Evolutionary conservation across 345 rosid genomes (phyloP), one percentile per base, ranked within the genome.

Genomic region (Chamaenerion angustifolium): DNA sequence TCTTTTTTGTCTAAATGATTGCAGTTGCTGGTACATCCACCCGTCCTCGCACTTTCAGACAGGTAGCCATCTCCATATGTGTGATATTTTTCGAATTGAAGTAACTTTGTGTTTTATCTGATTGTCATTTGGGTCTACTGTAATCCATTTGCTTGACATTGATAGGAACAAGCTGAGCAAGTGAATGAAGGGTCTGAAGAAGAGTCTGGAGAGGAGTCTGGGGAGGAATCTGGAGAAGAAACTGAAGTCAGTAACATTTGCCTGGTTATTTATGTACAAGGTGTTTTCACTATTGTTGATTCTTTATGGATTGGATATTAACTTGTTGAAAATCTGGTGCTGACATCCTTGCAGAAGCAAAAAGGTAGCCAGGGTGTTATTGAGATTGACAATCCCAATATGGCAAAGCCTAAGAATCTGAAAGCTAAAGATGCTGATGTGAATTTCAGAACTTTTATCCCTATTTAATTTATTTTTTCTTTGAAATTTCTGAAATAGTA

Each of bases 11-110:
- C 40, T 18, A 23, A 12, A 46, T 52, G 51, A 51, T 52, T 78
- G 72, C 74, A 90, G 96, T 73, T 78, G 86, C 96, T 17, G 98
- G 98, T 48, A 75, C 87, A 56, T 80, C 96, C 10, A 40, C 68
- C 18, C 92, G 98, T 23, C 96, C 98, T 42, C 77, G 82, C 6
- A 76, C 93, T 15, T 90, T 90, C 68, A 86, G 71, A 60, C 69
- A 59, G 94, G 98, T 83, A n/a, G n/a, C 18, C 13, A 13, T 58
- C 37, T 48, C 42, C 51, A 14, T 10, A 59, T 14, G 51, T 40
- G 55, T 15, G 43, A 43, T 46, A 42, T 66, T 25, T 54, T 45
- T 11, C 43, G 0, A 10, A n/a, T 17, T 17, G 13, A 12, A 21
- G 45, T 18, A 13, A 12, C 7, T 8, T 4, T 40, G 0, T 9